A percentile compares a stretch with the other conserved stretches of the same genome.
Conservation (phyloP, 345 rosid genomes). For the Eucalyptus albens region DNA sequence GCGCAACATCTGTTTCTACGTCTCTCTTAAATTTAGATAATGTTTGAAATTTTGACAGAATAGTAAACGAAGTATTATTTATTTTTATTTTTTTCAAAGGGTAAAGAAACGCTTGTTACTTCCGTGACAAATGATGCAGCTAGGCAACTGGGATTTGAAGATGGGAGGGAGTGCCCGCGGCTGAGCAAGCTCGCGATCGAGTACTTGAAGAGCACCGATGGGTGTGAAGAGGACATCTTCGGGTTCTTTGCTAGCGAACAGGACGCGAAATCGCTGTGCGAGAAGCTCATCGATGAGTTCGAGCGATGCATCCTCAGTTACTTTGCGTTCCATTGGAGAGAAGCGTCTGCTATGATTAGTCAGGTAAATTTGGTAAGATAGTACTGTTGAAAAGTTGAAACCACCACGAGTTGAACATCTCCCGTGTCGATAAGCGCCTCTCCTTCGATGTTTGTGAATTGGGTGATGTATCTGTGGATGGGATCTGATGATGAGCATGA, state of each 20-base stretch:
- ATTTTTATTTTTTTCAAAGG: background rate
- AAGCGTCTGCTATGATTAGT: slow-evolving; percentile 44
- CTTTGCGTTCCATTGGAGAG: slow-evolving; percentile 80
- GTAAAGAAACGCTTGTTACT: background rate
- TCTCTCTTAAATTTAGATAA: background rate
- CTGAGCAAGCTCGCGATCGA: slow-evolving; percentile 61
- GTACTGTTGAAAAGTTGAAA: background rate
- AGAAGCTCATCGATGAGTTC: slow-evolving; percentile 59
- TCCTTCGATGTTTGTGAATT: background rate
- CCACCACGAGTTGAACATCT: background rate
- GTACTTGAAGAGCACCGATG: slow-evolving; percentile 41
- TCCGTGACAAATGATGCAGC: slow-evolving; percentile 17
- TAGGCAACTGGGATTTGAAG: slow-evolving; percentile 72
- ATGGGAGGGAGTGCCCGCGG: slow-evolving; percentile 50
- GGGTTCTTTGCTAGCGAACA: slow-evolving; percentile 37
- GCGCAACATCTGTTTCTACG: too few species aligned
- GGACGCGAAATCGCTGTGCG: slow-evolving; percentile 43
- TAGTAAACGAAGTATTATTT: background rate
- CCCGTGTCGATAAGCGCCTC: background rate
- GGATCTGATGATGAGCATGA: background rate
- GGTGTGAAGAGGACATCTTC: slow-evolving; percentile 41
- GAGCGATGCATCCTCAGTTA: slow-evolving; percentile 78
- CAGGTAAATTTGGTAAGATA: slow-evolving; percentile 19
- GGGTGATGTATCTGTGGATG: background rate
- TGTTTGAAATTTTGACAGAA: background rate